Evolutionary conservation across 306 rosid genomes (phyloP).

Genomic region (Cercis canadensis): DNA sequence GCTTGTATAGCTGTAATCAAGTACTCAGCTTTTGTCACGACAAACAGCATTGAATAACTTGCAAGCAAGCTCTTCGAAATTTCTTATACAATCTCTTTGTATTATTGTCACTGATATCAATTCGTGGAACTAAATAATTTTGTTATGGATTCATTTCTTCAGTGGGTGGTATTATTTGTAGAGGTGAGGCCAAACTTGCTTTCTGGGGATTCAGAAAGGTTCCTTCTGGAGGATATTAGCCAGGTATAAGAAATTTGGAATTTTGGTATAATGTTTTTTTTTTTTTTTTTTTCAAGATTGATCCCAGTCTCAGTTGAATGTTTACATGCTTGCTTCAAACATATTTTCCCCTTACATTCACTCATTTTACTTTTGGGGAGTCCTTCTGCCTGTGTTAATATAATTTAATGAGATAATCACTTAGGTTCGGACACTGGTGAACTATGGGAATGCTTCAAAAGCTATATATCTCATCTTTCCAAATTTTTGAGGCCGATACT

Average conservation of each 20-base stretch:
- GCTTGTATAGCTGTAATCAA: background rate
- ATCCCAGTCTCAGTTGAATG: constrained; percentile 18
- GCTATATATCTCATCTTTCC: constrained; percentile 1
- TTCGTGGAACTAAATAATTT: background rate
- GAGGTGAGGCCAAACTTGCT: constrained; percentile 89
- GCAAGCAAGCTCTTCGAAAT: background rate
- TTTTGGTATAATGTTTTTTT: background rate
- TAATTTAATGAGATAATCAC: background rate
- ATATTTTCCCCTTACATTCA: background rate
- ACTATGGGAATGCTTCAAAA: constrained; percentile 3
- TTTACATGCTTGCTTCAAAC: constrained; percentile 10
- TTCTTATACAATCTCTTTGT: constrained; percentile 21
- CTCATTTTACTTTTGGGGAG: constrained; percentile 2
- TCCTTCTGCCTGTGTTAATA: constrained; percentile 4
- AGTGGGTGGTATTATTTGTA: constrained; percentile 86
- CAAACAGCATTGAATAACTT: too few relatives aligned
- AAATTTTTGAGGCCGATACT: background rate
- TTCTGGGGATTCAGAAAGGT: constrained; percentile 87
- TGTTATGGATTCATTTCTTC: constrained; percentile 36
- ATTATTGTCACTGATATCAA: background rate
- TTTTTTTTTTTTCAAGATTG: background rate
- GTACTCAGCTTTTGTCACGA: too few relatives aligned
- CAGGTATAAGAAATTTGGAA: constrained; percentile 58
- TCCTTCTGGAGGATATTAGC: constrained; percentile 80
- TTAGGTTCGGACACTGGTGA: background rate